Base-by-base conservation (phyloP, 2,329 filamentous ascomycete genomes). In the Cryphonectria parasitica region DNA sequence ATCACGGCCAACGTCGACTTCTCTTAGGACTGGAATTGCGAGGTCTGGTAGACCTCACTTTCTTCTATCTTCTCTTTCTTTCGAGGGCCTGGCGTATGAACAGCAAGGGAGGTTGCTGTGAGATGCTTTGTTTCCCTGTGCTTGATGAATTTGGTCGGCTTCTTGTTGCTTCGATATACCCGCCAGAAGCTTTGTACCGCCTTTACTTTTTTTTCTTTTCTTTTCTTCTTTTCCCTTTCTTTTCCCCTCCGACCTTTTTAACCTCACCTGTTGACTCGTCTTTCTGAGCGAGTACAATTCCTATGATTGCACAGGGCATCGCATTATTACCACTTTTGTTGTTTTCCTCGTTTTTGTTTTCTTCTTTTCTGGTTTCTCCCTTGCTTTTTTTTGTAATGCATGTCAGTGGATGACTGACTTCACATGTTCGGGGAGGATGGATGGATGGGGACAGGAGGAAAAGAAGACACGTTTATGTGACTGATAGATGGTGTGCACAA, bases 1-100 rank as follows among this genome's bases (percentile, higher is more conserved):
- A 74, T 75, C 36, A 69, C 74, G 62, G 70, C 74, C 63, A 73
- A 74, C 65, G 75, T 76, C 41, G 75, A 78, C 66, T 78, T 78
- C 68, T 77, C 76, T 60, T 72, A 72, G 71, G 63, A 68, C 64
- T 72, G 66, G 71, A 69, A 72, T 43, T 72, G 71, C 56, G 71
- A 72, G 67, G 49, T 72, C 58, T 72, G 41, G 60, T 62, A 62
- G n/a, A 17, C 36, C 36, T 19, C 34, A 34, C 13, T 56, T 56
- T 4, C 34, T 6, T 34, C 1, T 34, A 8, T 31, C 31, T 58
- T 31, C 15, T 31, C 15, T 28, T 41, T 43, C 22, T 39, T 8
- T 41, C n/a, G 15, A 25, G 66, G 34, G 58, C 17, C 22, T 60
- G n/a, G 31, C 36, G 22, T 43, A 34, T 62, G 25, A 28, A 19